Conservation (phyloP, 176 grass and related monocot species). For the Carex pumila region DNA sequence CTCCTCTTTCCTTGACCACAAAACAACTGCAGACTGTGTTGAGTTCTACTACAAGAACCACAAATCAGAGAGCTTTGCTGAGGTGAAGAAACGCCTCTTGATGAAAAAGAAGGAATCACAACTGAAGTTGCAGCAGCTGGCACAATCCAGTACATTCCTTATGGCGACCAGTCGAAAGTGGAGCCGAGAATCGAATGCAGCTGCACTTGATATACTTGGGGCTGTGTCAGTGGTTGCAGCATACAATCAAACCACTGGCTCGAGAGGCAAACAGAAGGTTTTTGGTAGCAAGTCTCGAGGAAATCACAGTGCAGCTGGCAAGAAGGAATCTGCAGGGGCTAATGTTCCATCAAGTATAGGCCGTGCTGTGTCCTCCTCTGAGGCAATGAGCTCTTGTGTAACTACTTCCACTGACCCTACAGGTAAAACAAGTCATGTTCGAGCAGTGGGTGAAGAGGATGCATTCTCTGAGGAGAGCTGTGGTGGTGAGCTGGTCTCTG, state of each 20-base stretch:
- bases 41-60: conserved; percentile 57
- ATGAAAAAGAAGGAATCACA: conserved; percentile 31
- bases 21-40: conserved; percentile 49
- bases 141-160: conserved; percentile 29
- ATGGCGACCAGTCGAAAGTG: conserved; percentile 33
- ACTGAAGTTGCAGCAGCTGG: not conserved
- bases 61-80: conserved; percentile 39
- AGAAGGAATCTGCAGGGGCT: conserved; percentile 30
- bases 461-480: conserved; percentile 32
- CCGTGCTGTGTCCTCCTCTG: conserved; percentile 32
- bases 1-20: conserved; percentile 27
- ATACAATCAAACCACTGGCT: conserved; percentile 9
- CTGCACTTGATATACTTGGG: conserved; percentile 31
- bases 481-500: conserved; percentile 27
- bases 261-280: not conserved
- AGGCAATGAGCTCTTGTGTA: conserved; percentile 37
- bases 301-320: conserved; percentile 17
- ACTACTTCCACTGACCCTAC: conserved; percentile 30
- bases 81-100: conserved; percentile 37
- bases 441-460: conserved; percentile 18
- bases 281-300: conserved; percentile 5
- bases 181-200: conserved; percentile 13
- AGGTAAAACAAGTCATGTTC: conserved; percentile 5
- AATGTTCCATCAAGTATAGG: conserved; percentile 26
- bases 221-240: conserved; percentile 11